phyloP scores from a whole-genome alignment of 2,329 filamentous ascomycete species.

The Fusarium subtropicale region DNA sequence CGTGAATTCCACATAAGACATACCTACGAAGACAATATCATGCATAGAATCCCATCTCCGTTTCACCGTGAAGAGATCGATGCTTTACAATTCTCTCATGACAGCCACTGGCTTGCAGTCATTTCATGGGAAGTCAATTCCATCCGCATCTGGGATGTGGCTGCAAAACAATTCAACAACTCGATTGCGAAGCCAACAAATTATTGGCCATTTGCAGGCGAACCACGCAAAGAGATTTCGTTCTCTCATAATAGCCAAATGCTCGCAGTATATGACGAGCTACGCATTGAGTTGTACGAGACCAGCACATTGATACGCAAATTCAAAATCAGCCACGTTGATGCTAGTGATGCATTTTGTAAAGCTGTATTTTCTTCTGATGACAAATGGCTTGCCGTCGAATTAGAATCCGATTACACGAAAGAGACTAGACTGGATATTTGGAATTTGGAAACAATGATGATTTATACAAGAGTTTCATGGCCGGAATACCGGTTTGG shows the following conservation, averaged over 20 bases:
- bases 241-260: not conserved
- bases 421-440: not conserved
- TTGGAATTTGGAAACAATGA: not conserved
- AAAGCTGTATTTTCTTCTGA: not conserved
- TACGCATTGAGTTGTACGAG: not conserved
- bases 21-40: too few relatives aligned
- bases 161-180: not conserved
- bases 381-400: too few relatives aligned
- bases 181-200: too few relatives aligned
- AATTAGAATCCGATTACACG: too few relatives aligned
- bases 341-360: not conserved
- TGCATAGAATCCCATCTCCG: too few relatives aligned
- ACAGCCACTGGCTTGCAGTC: not conserved
- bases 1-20: too few relatives aligned
- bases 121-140: too few relatives aligned
- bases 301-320: not conserved
- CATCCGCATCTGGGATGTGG: not conserved
- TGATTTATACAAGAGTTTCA: accelerated
- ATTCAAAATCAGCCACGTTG: not conserved
- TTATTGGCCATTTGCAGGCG: too few relatives aligned
- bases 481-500: too few relatives aligned
- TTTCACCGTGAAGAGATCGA: accelerated
- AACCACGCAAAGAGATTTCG: too few relatives aligned
- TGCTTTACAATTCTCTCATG: not conserved
- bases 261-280: not conserved